Evolutionary conservation across 2,329 filamentous ascomycete genomes (phyloP).

Genomic region (Ophiosphaerella narmari): DNA sequence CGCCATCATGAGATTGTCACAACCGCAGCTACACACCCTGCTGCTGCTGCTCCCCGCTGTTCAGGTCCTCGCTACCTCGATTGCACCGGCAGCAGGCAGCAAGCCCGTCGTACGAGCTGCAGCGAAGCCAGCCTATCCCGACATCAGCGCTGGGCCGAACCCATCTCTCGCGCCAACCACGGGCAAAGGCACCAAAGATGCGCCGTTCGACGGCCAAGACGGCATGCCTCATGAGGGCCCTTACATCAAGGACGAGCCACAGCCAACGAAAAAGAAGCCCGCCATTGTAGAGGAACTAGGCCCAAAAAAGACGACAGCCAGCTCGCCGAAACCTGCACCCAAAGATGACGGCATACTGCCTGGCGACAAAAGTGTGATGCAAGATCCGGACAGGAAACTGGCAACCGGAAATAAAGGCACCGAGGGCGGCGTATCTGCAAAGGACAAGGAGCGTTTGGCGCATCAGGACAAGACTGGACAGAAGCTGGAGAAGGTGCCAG

Average conservation of each 20-base stretch:
- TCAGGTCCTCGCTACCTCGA: slow-evolving; percentile 58
- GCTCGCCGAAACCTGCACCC: slow-evolving; percentile 25
- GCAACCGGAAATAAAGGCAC: slow-evolving; percentile 89
- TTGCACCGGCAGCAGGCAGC: slow-evolving; percentile 41
- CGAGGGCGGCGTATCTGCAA: slow-evolving; percentile 86
- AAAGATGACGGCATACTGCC: slow-evolving; percentile 50
- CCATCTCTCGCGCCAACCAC: slow-evolving; percentile 29
- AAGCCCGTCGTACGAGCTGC: slow-evolving; percentile 36
- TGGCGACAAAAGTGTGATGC: slow-evolving; percentile 82
- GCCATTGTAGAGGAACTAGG: slow-evolving; percentile 46
- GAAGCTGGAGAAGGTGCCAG: slow-evolving; percentile 74
- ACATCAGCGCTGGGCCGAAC: slow-evolving; percentile 24
- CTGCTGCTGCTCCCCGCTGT: slow-evolving; percentile 64
- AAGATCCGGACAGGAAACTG: slow-evolving; percentile 75
- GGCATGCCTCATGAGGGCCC: slow-evolving; percentile 92
- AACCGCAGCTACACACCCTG: slow-evolving; percentile 53
- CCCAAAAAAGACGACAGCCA: slow-evolving; percentile 34
- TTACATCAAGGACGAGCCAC: slow-evolving; percentile 62
- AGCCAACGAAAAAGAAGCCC: slow-evolving; percentile 35
- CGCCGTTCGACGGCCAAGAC: slow-evolving; percentile 89
- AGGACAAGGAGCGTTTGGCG: slow-evolving; percentile 74
- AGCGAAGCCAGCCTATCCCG: slow-evolving; percentile 24
- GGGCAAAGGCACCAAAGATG: slow-evolving; percentile 70
- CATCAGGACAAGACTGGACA: slow-evolving; percentile 68
- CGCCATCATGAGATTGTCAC: slow-evolving; percentile 63